Evolutionary conservation across 2,329 filamentous ascomycete genomes (phyloP), one percentile per base, ranked within the genome.

Genomic region (Leptographium lundbergii): DNA sequence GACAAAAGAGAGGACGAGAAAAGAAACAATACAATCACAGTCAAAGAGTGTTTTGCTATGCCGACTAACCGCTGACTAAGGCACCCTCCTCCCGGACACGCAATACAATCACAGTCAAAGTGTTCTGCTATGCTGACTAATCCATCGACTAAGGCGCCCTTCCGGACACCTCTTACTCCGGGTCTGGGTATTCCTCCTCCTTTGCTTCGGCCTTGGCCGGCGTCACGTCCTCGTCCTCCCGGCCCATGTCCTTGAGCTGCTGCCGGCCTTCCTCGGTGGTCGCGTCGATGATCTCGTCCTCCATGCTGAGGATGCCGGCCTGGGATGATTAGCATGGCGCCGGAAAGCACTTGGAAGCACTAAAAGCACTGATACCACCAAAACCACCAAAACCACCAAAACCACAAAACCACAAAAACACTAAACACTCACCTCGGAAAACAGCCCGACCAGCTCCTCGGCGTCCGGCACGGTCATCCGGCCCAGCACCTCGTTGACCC

Each of bases 231-330:
- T 51, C 48, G 11, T 22, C 53, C n/a, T 61, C 58, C 4, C 61
- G 61, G 14, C 90, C 86, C 61, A 95, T 80, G 64, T 91, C 83
- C 73, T 88, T 86, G 66, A 92, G 77, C 68, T 85, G 85, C 70
- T 85, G 82, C 75, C 86, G 81, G 3, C 91, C 91, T 69, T 94
- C 86, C 68, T 91, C 86, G 2, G 92, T 95, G 53, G 91, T 99
- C 1, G 91, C 89, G 73, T 99, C 94, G 65, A 99, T 95, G 57
- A 99, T 90, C 56, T 95, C 86, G 68, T 96, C 86, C 70, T 97
- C 91, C 56, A 99, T 72, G 70, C 89, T 96, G 64, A 99, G 73
- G 77, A 66, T 63, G 22, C 62, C 63, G 4, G 65, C 65, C 62
- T 65, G n/a, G 10, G 22, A 10, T 27, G 24, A 29, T 27, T 39